These are phyloP conservation scores for Chrysanthemum seticuspe DNA, from an alignment of 129 eudicot genomes.

Conservation along the genomic window DNA sequence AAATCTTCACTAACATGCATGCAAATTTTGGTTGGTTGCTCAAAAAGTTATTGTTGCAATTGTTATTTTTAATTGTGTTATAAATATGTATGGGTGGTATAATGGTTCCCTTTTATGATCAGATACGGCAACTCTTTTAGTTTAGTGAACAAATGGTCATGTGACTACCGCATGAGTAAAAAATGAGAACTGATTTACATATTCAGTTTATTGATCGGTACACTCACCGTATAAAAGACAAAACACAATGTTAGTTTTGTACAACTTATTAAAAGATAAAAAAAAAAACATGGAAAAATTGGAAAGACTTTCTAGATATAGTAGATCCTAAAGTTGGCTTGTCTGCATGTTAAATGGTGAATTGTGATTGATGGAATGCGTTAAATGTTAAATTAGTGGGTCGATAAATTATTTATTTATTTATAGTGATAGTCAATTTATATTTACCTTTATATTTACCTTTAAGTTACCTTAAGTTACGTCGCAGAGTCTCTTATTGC, in stretches of 20 bases:
- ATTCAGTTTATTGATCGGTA: too few species aligned
- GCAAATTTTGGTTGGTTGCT: slow-evolving; percentile 14
- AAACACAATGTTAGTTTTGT: too few species aligned
- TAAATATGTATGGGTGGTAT: neutral
- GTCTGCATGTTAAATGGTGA: too few species aligned
- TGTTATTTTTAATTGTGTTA: slow-evolving; percentile 3
- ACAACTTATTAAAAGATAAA: too few species aligned
- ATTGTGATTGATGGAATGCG: too few species aligned
- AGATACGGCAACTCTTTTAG: slow-evolving; percentile 9
- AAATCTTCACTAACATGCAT: slow-evolving; percentile 22
- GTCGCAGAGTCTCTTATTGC: too few species aligned
- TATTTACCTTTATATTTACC: too few species aligned
- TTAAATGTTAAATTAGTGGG: too few species aligned
- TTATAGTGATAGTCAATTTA: too few species aligned
- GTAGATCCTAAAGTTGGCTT: neutral
- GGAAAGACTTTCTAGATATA: neutral
- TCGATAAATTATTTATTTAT: too few species aligned
- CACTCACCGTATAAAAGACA: too few species aligned
- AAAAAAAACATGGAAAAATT: neutral
- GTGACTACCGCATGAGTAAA: slow-evolving; percentile 12
- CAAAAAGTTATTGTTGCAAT: neutral
- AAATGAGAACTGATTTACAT: neutral
- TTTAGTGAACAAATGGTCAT: slow-evolving; percentile 4
- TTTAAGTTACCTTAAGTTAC: too few species aligned
- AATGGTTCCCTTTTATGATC: neutral